Percentiles rank a stretch among this genome's conserved stretches.
Evolutionary conservation across 2,329 filamentous ascomycete species (phyloP).

Genomic region (Ophiostoma australiae): DNA sequence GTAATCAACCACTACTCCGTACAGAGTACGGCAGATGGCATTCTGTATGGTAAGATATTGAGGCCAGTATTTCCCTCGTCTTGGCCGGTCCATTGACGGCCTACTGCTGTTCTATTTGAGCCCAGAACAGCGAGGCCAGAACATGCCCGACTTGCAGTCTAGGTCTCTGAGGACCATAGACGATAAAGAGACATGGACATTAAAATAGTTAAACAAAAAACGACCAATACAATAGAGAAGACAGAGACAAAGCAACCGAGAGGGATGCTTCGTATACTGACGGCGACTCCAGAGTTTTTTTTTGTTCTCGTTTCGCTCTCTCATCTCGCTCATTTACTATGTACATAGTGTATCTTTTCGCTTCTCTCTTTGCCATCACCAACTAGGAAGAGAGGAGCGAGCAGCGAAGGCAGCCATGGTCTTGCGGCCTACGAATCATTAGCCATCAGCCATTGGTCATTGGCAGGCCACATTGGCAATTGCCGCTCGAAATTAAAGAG

Average conservation of each 20-base stretch:
- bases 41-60: background rate
- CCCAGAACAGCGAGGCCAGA: background rate
- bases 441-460: too few species aligned
- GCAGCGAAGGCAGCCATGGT: background rate
- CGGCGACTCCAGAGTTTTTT: background rate
- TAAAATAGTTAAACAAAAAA: too few species aligned
- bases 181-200: too few species aligned
- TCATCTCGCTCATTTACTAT: background rate
- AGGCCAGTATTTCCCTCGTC: conserved; percentile 1
- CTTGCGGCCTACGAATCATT: background rate
- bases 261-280: background rate
- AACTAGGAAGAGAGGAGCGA: too few species aligned
- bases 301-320: background rate
- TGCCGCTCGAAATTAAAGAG: too few species aligned
- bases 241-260: background rate
- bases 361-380: too few species aligned
- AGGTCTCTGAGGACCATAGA: background rate
- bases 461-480: too few species aligned
- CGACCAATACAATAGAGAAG: background rate
- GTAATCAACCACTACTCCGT: background rate
- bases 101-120: background rate
- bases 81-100: conserved; percentile 2
- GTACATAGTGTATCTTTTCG: too few species aligned
- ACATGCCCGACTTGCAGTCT: background rate
- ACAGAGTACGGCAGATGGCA: background rate